A percentile compares a stretch with the other conserved stretches of the same genome.
phyloP scores from a whole-genome alignment of 2,329 filamentous ascomycete genomes.

The Penicillium capsulatum region DNA sequence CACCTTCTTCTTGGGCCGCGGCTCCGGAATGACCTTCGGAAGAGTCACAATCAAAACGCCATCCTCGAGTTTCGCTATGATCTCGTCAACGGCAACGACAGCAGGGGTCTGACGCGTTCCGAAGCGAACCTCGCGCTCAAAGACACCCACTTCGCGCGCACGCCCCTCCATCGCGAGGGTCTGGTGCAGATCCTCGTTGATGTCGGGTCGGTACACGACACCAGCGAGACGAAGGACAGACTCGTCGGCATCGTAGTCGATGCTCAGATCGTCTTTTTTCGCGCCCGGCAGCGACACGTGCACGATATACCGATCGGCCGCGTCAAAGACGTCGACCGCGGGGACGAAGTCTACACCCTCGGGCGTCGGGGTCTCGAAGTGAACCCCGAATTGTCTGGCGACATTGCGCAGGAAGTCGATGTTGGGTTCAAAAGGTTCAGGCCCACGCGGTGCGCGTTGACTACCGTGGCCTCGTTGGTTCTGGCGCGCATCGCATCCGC shows the following conservation, averaged over 20 bases:
- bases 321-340: conserved; percentile 65
- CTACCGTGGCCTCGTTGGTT: conserved; percentile 9
- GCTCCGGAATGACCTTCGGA: conserved; percentile 57
- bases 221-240: conserved; percentile 64
- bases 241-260: conserved; percentile 70
- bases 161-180: conserved; percentile 64
- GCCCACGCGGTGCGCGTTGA: conserved; percentile 7
- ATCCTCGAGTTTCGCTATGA: conserved; percentile 73
- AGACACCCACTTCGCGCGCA: conserved; percentile 69
- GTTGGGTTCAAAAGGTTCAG: not conserved
- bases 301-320: conserved; percentile 60
- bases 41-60: conserved; percentile 73
- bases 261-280: conserved; percentile 71
- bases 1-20: conserved; percentile 18
- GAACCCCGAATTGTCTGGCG: conserved; percentile 28
- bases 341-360: conserved; percentile 37
- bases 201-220: conserved; percentile 66
- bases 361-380: conserved; percentile 16
- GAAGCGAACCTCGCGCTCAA: conserved; percentile 66
- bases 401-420: conserved; percentile 28
- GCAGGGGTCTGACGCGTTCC: conserved; percentile 51
- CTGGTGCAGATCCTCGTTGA: conserved; percentile 64
- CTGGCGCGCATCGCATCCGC: conserved; percentile 7
- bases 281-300: conserved; percentile 73
- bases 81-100: conserved; percentile 62